Percentiles rank a stretch among this genome's conserved stretches.
These are phyloP conservation scores for Nigrograna mackinnonii DNA, from an alignment of 2,329 filamentous ascomycete genomes.

Conservation along the genomic window DNA sequence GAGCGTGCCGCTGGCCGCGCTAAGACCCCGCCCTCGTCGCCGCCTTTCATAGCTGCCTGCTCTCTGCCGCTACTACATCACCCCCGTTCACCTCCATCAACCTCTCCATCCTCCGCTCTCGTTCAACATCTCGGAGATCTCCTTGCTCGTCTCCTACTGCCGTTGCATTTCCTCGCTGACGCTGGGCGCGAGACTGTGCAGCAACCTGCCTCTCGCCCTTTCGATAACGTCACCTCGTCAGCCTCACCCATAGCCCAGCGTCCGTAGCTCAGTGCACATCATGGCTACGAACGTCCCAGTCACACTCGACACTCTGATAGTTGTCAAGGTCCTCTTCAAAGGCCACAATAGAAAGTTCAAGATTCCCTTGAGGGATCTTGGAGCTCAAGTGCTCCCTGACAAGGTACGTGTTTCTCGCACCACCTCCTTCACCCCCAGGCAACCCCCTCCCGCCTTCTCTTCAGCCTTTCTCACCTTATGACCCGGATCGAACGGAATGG, in stretches of 20 bases:
- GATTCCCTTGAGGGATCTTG: constrained; percentile 83
- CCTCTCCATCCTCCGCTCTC: constrained; percentile 10
- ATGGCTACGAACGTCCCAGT: constrained; percentile 52
- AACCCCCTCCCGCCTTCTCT: no score
- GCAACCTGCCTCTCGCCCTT: not conserved
- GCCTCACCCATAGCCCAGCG: constrained; percentile 20
- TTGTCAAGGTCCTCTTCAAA: constrained; percentile 81
- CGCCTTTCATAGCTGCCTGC: not conserved
- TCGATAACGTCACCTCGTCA: constrained; percentile 24
- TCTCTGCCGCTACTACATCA: constrained; percentile 1
- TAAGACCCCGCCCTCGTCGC: constrained; percentile 5
- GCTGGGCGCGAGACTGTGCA: not conserved
- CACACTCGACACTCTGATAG: constrained; percentile 73
- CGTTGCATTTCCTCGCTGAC: not conserved
- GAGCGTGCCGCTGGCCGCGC: not conserved
- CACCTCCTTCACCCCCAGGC: no score
- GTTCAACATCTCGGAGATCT: not conserved
- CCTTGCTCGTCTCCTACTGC: not conserved
- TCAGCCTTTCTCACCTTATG: no score
- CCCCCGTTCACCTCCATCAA: not conserved
- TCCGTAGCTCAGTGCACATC: no score
- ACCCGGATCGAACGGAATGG: no score
- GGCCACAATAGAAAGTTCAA: constrained; percentile 82
- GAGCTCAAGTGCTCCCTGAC: constrained; percentile 71
- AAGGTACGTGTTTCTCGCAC: constrained; percentile 78